Conservation (phyloP, 2,329 filamentous ascomycete species). For the Alternaria solani region DNA sequence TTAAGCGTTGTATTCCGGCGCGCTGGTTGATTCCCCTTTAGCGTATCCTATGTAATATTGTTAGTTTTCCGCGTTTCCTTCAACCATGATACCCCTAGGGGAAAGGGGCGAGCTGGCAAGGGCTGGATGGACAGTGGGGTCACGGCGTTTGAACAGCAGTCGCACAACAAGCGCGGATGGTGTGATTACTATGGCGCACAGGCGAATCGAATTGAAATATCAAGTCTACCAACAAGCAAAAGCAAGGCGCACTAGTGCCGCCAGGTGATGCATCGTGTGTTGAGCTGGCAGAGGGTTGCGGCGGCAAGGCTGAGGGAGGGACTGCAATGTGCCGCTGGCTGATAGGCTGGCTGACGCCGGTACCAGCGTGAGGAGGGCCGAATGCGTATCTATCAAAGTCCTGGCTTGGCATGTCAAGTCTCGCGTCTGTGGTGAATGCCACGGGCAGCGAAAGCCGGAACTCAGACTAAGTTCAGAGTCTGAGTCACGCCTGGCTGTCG, state of each 20-base stretch:
- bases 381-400: constrained; percentile 12
- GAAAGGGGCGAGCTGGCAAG: constrained; percentile 2
- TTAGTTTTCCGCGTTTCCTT: not conserved
- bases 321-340: constrained; percentile 25
- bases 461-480: not conserved
- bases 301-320: constrained; percentile 16
- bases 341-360: constrained; percentile 23
- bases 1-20: not conserved
- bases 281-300: constrained; percentile 15
- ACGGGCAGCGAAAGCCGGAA: not conserved
- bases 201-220: not conserved
- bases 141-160: constrained; percentile 2
- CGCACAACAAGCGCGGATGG: not conserved
- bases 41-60: constrained; percentile 1
- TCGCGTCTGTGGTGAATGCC: not conserved
- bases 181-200: constrained; percentile 3
- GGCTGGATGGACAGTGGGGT: not conserved
- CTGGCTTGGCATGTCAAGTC: constrained; percentile 11
- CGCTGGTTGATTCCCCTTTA: not conserved
- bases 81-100: constrained; percentile 1
- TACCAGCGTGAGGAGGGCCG: constrained; percentile 16
- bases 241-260: constrained; percentile 2
- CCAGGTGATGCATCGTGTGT: constrained; percentile 9
- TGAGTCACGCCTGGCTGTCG: not conserved
- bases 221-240: constrained; percentile 4